These are phyloP conservation scores for Boechera stricta DNA, from an alignment of 345 rosid species.

Conservation along the genomic window DNA sequence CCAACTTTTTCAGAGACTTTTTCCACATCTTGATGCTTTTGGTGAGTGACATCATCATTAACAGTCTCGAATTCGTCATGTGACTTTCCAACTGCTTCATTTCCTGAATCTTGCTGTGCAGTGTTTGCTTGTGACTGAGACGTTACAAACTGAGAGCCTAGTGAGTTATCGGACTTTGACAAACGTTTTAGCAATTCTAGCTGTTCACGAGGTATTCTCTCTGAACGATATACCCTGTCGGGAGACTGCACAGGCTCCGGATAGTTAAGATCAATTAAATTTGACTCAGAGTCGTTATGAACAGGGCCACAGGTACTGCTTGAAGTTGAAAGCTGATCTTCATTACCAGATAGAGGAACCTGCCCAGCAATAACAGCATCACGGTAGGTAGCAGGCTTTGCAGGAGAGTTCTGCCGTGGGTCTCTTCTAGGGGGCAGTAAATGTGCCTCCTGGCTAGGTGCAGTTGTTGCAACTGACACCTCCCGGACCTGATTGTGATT, in stretches of 20 bases:
- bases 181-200: constrained; percentile 64
- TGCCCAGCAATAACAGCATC: constrained; percentile 51
- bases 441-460: constrained; percentile 47
- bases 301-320: constrained; percentile 49
- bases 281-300: constrained; percentile 54
- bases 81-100: constrained; percentile 55
- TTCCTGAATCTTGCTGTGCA: constrained; percentile 50
- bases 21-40: constrained; percentile 51
- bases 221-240: constrained; percentile 69
- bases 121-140: constrained; percentile 57
- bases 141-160: constrained; percentile 67
- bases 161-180: constrained; percentile 78
- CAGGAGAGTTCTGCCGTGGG: constrained; percentile 36
- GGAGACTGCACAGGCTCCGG: constrained; percentile 56
- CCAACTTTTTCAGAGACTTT: constrained; percentile 51
- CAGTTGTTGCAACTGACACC: constrained; percentile 44
- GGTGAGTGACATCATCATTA: constrained; percentile 52
- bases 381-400: constrained; percentile 48
- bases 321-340: constrained; percentile 54
- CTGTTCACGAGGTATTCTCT: constrained; percentile 76
- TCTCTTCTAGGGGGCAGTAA: constrained; percentile 44
- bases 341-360: constrained; percentile 53
- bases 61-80: constrained; percentile 47
- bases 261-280: constrained; percentile 58
- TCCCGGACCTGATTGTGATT: constrained; percentile 50